These are phyloP conservation scores for Cryphonectria radicalis DNA, from an alignment of 2,329 filamentous ascomycete genomes.

Conservation along the genomic window DNA sequence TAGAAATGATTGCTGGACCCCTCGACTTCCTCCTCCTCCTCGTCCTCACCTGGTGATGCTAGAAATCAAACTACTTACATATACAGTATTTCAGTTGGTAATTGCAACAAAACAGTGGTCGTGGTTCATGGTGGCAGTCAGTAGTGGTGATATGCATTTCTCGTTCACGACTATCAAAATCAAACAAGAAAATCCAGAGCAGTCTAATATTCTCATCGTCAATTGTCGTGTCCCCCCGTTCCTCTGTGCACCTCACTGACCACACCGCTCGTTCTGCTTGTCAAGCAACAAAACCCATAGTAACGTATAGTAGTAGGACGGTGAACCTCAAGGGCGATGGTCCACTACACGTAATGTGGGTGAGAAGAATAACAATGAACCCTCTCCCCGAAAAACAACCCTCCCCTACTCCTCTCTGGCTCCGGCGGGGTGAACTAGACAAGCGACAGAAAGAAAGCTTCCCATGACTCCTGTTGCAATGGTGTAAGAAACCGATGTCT, in stretches of 20 bases:
- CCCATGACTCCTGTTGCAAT: slow-evolving; percentile 22
- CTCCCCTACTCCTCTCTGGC: background rate
- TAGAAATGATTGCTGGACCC: no score
- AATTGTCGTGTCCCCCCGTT: background rate
- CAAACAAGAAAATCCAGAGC: slow-evolving; percentile 5
- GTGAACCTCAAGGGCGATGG: background rate
- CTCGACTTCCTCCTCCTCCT: no score
- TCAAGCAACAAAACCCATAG: background rate
- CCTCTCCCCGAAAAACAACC: background rate
- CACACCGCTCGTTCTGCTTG: slow-evolving; percentile 4
- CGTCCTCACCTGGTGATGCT: background rate
- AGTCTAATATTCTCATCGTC: slow-evolving; percentile 1
- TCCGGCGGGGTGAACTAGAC: background rate
- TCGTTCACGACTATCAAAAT: background rate
- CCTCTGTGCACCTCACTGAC: background rate
- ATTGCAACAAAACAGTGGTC: no score
- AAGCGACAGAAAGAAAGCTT: background rate
- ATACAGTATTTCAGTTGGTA: no score
- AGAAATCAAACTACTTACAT: no score
- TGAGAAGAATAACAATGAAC: background rate
- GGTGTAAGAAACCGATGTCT: slow-evolving; percentile 18
- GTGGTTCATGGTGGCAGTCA: no score
- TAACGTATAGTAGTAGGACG: background rate
- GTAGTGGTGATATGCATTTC: background rate
- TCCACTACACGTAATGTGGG: background rate